Percentiles rank a stretch among this genome's conserved stretches.
Conservation (phyloP, 352 stramenopile genomes). For the Pilasporangium apinafurcum region DNA sequence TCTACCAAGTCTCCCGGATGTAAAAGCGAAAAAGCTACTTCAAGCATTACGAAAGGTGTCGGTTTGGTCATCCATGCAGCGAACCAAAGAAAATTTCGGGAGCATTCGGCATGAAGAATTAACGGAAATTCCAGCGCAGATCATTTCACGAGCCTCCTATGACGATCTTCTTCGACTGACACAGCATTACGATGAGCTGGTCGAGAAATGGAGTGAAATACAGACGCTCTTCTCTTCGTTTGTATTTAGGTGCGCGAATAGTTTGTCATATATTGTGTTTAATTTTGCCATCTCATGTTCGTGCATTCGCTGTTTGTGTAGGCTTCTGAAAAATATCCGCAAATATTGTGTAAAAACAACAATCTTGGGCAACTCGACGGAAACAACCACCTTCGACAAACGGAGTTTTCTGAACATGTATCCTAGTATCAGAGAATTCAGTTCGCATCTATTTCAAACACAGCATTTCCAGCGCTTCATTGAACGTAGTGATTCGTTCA, state of each 20-base stretch:
- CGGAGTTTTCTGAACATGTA: slow-evolving; percentile 49
- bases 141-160: no score
- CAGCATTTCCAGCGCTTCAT: slow-evolving; percentile 71
- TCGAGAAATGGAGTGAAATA: slow-evolving; percentile 55
- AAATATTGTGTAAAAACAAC: slow-evolving; percentile 37
- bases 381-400: slow-evolving; percentile 34
- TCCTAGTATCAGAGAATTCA: slow-evolving; percentile 56
- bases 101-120: slow-evolving; percentile 14
- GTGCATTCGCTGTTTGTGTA: slow-evolving; percentile 3
- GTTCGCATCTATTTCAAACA: slow-evolving; percentile 59
- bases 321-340: slow-evolving; percentile 52
- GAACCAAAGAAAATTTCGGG: slow-evolving; percentile 12
- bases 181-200: slow-evolving; percentile 36
- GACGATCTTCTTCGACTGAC: slow-evolving; percentile 14
- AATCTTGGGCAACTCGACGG: background rate
- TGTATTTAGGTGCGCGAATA: slow-evolving; percentile 25
- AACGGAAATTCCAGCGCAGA: slow-evolving; percentile 1
- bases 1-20: slow-evolving; percentile 41
- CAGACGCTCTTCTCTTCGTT: slow-evolving; percentile 47
- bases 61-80: slow-evolving; percentile 32
- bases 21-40: slow-evolving; percentile 55
- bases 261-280: background rate
- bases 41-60: slow-evolving; percentile 41
- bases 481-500: slow-evolving; percentile 21
- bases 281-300: background rate